phyloP scores from a whole-genome alignment of 2,329 filamentous ascomycete species.

The Pezicula carpinea region DNA sequence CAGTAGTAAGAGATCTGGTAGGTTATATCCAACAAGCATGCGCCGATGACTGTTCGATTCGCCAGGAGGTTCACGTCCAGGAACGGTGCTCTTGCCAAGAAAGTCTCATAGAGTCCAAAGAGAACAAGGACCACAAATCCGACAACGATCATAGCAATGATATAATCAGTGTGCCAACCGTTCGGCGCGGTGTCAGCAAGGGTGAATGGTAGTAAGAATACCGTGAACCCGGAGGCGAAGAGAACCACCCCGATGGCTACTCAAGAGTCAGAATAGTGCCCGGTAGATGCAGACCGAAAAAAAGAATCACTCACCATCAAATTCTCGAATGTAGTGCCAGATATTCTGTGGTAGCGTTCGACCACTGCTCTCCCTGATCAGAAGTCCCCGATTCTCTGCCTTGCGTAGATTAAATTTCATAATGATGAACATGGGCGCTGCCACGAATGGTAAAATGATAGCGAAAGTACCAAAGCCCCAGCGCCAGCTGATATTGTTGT shows the following conservation, averaged over 20 bases:
- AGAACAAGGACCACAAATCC: slow-evolving; percentile 15
- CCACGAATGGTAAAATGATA: slow-evolving; percentile 57
- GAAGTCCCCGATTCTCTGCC: slow-evolving; percentile 17
- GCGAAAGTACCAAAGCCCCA: slow-evolving; percentile 66
- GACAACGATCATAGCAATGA: slow-evolving; percentile 20
- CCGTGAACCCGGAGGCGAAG: slow-evolving; percentile 52
- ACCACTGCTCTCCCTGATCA: slow-evolving; percentile 15
- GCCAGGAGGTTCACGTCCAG: slow-evolving; percentile 16
- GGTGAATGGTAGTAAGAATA: slow-evolving; percentile 45
- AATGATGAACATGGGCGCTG: slow-evolving; percentile 54
- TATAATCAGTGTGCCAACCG: slow-evolving; percentile 12
- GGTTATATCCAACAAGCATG: slow-evolving; percentile 15
- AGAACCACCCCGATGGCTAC: slow-evolving; percentile 35
- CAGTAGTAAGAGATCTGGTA: slow-evolving; percentile 43
- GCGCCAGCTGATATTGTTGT: slow-evolving; percentile 51
- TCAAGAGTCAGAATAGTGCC: slow-evolving; percentile 24
- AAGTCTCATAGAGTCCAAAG: slow-evolving; percentile 30
- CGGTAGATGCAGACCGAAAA: slow-evolving; percentile 42
- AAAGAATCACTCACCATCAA: slow-evolving; percentile 36
- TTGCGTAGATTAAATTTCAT: slow-evolving; percentile 21
- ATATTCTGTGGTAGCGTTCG: slow-evolving; percentile 17
- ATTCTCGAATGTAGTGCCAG: slow-evolving; percentile 32
- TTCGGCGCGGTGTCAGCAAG: slow-evolving; percentile 18
- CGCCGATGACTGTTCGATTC: slow-evolving; percentile 30
- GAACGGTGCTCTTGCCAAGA: slow-evolving; percentile 27